A percentile compares a stretch with the other conserved stretches of the same genome.
Evolutionary conservation across 352 stramenopile species (phyloP).

Genomic region (Vaucheria bursata): DNA sequence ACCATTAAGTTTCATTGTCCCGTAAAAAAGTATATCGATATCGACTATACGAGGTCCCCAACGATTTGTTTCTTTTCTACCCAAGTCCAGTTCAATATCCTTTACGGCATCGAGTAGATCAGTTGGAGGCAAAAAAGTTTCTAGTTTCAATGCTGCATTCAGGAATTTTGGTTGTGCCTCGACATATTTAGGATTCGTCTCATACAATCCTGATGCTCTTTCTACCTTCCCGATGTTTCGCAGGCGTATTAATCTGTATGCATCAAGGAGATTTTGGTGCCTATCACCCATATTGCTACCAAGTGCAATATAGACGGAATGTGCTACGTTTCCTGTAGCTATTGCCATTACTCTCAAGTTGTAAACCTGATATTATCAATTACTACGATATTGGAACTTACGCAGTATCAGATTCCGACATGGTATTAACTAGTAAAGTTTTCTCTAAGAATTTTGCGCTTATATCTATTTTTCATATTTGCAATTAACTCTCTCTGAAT

Average conservation of each 20-base stretch:
- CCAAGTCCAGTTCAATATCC: conserved; percentile 31
- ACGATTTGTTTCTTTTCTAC: conserved; percentile 21
- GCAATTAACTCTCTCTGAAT: too few relatives aligned
- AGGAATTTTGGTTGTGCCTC: conserved; percentile 44
- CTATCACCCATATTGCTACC: conserved; percentile 45
- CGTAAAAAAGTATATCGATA: conserved; percentile 46
- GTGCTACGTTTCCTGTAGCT: too few relatives aligned
- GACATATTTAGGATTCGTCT: conserved; percentile 47
- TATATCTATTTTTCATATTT: too few relatives aligned
- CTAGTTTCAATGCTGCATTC: conserved; percentile 38
- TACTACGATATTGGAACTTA: too few relatives aligned
- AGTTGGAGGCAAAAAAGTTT: conserved; percentile 22
- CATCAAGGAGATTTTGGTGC: conserved; percentile 38
- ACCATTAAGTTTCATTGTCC: conserved; percentile 12
- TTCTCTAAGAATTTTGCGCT: too few relatives aligned
- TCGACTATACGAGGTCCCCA: conserved; percentile 44
- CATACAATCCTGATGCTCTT: conserved; percentile 40
- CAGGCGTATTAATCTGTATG: conserved; percentile 21
- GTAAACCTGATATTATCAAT: too few relatives aligned
- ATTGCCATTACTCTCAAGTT: conserved; percentile 17
- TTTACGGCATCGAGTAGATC: conserved; percentile 31
- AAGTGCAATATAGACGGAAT: conserved; percentile 47
- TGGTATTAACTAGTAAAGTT: too few relatives aligned
- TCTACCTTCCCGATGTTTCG: conserved; percentile 24
- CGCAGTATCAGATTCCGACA: too few relatives aligned